These are phyloP conservation scores for Diplosphaera chodatii DNA, from an alignment of 139 green algal species.

Conservation along the genomic window DNA sequence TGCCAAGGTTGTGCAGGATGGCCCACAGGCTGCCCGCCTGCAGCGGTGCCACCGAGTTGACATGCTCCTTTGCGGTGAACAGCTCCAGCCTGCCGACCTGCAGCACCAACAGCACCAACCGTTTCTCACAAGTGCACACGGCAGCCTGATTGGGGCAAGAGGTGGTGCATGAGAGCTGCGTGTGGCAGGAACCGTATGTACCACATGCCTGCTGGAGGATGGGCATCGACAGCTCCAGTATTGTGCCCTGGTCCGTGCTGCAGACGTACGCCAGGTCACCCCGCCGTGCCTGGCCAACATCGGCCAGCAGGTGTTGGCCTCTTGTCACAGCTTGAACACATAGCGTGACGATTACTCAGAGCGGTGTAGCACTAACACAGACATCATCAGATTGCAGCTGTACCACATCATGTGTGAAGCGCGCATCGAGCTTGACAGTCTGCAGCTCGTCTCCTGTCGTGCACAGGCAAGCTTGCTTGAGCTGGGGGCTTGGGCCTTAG, in stretches of 20 bases:
- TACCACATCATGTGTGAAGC: slow-evolving; percentile 70
- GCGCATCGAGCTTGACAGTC: slow-evolving; percentile 27
- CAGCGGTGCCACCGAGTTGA: slow-evolving; percentile 67
- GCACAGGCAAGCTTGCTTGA: no score
- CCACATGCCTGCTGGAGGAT: slow-evolving; percentile 43
- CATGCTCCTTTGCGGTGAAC: slow-evolving; percentile 58
- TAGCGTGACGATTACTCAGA: no score
- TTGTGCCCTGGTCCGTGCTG: slow-evolving; percentile 53
- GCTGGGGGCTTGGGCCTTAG: no score
- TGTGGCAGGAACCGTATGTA: no score
- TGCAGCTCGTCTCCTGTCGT: slow-evolving; percentile 36
- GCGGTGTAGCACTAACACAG: no score
- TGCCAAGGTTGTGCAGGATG: slow-evolving; percentile 71
- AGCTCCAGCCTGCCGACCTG: slow-evolving; percentile 39
- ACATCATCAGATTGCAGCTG: no score
- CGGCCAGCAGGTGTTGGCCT: no score
- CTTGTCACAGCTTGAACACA: no score
- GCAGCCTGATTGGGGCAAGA: no score
- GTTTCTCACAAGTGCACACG: no score
- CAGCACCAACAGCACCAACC: neutral
- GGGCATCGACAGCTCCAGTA: slow-evolving; percentile 57
- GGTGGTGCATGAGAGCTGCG: no score
- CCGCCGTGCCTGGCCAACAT: slow-evolving; percentile 6
- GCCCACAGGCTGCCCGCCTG: slow-evolving; percentile 45
- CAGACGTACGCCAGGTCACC: slow-evolving; percentile 49